A percentile compares a stretch with the other conserved stretches of the same genome.
Conservation (phyloP, 2,329 filamentous ascomycete species). For the Ophioceras dolichostomum region DNA sequence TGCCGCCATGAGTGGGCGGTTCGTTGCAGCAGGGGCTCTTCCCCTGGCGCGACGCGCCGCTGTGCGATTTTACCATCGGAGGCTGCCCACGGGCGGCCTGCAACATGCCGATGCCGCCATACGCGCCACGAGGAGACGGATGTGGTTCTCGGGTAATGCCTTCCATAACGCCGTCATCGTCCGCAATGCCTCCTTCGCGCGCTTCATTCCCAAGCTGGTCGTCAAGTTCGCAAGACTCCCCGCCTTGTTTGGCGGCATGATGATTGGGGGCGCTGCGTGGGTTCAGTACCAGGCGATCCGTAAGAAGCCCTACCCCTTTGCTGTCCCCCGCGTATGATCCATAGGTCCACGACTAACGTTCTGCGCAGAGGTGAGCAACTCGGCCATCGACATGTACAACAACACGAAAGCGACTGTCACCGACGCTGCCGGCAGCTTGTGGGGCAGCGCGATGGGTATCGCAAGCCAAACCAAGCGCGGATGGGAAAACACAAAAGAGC, state of each 20-base stretch:
- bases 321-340: too few species aligned
- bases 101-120: constrained; percentile 52
- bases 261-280: constrained; percentile 80
- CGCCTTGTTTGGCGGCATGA: constrained; percentile 81
- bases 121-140: constrained; percentile 46
- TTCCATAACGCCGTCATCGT: constrained; percentile 68
- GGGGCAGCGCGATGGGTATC: constrained; percentile 61
- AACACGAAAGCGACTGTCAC: constrained; percentile 61
- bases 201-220: constrained; percentile 73
- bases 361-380: constrained; percentile 57
- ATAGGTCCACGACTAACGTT: too few species aligned
- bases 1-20: constrained; percentile 56
- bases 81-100: constrained; percentile 55
- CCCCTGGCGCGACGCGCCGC: constrained; percentile 51
- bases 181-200: constrained; percentile 51
- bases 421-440: constrained; percentile 54
- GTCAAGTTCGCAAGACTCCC: constrained; percentile 80
- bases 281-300: constrained; percentile 90
- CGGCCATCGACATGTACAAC: constrained; percentile 63
- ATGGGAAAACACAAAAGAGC: constrained; percentile 74
- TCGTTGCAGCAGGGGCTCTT: constrained; percentile 61
- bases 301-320: too few species aligned
- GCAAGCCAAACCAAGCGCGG: constrained; percentile 69
- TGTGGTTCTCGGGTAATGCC: constrained; percentile 70
- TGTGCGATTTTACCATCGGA: constrained; percentile 54